Conservation (phyloP, 2,329 filamentous ascomycete genomes). For the Cladosporium oxysporum region DNA sequence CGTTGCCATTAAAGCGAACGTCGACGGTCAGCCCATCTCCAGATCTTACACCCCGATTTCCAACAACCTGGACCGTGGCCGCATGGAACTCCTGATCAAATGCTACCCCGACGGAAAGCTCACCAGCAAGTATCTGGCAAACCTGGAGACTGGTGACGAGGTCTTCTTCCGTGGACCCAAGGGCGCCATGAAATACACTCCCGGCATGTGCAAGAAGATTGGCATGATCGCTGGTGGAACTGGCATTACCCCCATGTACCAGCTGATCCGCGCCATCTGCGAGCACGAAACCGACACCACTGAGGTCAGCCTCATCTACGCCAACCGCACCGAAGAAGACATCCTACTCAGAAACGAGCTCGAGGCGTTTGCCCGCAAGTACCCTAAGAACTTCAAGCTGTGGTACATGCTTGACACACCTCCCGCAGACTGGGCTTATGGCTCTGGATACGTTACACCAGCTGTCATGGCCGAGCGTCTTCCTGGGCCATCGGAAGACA, state of each 20-base stretch:
- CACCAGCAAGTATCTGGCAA: conserved; percentile 48
- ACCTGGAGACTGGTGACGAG: conserved; percentile 52
- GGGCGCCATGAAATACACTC: conserved; percentile 57
- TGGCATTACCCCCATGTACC: conserved; percentile 61
- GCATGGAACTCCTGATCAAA: conserved; percentile 55
- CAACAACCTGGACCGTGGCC: conserved; percentile 44
- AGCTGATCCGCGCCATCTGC: conserved; percentile 64
- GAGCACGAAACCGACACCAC: conserved; percentile 62
- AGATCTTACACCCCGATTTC: conserved; percentile 31
- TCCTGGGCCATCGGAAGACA: conserved; percentile 48
- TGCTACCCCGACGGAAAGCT: conserved; percentile 52
- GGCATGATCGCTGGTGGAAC: conserved; percentile 60
- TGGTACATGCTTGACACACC: conserved; percentile 58
- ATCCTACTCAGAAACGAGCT: conserved; percentile 62
- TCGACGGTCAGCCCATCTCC: conserved; percentile 27
- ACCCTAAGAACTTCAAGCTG: conserved; percentile 55
- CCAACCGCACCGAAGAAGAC: conserved; percentile 60
- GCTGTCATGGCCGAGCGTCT: conserved; percentile 54
- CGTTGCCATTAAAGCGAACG: conserved; percentile 34
- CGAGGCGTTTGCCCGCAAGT: conserved; percentile 54
- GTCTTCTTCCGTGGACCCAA: conserved; percentile 58
- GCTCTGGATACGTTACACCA: conserved; percentile 54
- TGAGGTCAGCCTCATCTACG: conserved; percentile 59
- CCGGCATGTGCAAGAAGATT: conserved; percentile 47
- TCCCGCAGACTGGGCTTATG: conserved; percentile 50